These are phyloP conservation scores for Saturnispora mendoncae DNA, from an alignment of 805 yeast genomes.

Conservation along the genomic window DNA sequence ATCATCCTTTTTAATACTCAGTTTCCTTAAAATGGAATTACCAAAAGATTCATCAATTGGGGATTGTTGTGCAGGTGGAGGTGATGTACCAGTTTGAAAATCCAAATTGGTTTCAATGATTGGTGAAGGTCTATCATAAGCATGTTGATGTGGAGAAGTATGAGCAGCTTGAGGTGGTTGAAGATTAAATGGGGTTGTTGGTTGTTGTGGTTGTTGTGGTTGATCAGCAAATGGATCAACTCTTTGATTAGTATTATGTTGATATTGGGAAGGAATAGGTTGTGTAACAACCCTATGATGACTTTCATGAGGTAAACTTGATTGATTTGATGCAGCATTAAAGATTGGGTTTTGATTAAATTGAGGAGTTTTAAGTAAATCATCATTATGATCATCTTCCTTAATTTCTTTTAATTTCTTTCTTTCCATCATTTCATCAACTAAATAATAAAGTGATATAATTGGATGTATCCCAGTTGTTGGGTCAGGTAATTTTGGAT, in stretches of 20 bases:
- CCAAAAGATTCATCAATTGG: conserved; percentile 16
- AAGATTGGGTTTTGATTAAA: conserved; percentile 12
- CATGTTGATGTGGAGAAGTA: conserved; percentile 27
- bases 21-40: conserved; percentile 27
- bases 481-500: conserved; percentile 51
- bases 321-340: conserved; percentile 12
- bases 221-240: conserved; percentile 12
- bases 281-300: conserved; percentile 20
- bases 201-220: conserved; percentile 29
- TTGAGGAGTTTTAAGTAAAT: conserved; percentile 9
- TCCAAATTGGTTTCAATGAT: conserved; percentile 10
- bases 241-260: conserved; percentile 9
- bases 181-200: conserved; percentile 20
- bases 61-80: conserved; percentile 17
- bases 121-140: conserved; percentile 12
- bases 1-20: conserved; percentile 25
- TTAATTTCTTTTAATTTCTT: conserved; percentile 34
- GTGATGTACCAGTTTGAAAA: conserved; percentile 10
- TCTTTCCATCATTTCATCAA: conserved; percentile 72
- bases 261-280: conserved; percentile 20
- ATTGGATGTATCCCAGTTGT: conserved; percentile 83
- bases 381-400: conserved; percentile 37
- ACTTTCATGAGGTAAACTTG: conserved; percentile 14
- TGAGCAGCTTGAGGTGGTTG: conserved; percentile 32
- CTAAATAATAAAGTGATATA: conserved; percentile 76